Evolutionary conservation across 2,329 filamentous ascomycete species (phyloP), one percentile per base, ranked within the genome.

Genomic region (Colletotrichum liaoningense): DNA sequence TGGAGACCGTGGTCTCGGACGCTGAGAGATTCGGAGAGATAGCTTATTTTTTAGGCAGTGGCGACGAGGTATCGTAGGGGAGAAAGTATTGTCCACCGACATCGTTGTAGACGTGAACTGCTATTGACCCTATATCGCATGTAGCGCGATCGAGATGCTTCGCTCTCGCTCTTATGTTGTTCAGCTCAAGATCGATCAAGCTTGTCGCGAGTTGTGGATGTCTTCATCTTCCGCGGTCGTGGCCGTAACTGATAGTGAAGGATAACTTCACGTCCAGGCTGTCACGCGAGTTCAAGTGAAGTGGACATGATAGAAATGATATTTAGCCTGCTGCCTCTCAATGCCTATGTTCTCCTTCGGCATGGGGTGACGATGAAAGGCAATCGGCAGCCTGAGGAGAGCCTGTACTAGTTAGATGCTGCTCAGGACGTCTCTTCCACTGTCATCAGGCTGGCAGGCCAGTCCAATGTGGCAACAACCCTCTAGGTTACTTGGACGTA

Each of bases 131-230:
- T 26, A 22, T 16, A 3, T 22, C 58, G 30, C 12, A 54, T 19
- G n/a, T 24, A 16, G 22, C 7, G n/a, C 24, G 54, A 4, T 38
- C 55, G 30, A 38, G 22, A 14, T 33, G 30, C 16, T 46, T 19
- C n/a, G 46, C 42, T 38, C 68, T 59, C 12, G 62, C 68, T 19
- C 63, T 54, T 38, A 65, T 66, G 16, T 73, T 74, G 46, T 60
- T 58, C n/a, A 69, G 76, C 76, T 78, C 77, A 28, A 70, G 62
- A 24, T 70, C 38, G 38, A 70, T 28, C 28, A 67, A 55, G 19
- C 19, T n/a, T 30, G 35, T 30, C 24, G 22, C 55, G 33, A 70
- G n/a, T 5, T 63, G 49, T 12, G 26, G 35, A 26, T 22, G 12
- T 49, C 42, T 69, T 6, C 42, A 49, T 49, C 8, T 49, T 49